Base-by-base conservation (phyloP, 768 basidiomycete genomes). In the Termitomyces sp. region DNA sequence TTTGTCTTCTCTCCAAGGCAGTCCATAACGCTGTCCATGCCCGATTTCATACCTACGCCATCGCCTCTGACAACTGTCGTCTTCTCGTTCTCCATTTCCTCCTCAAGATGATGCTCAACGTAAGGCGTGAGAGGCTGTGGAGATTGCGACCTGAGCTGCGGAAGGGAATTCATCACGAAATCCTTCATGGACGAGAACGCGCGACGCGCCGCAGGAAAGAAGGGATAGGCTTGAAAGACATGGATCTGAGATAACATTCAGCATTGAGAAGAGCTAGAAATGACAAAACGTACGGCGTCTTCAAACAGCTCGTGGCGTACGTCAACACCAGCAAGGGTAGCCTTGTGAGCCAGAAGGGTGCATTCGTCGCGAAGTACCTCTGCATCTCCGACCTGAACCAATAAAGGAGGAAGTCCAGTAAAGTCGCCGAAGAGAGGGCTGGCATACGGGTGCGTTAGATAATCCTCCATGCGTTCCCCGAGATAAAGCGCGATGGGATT, bases 291-390 rank as follows among this genome's bases (percentile, higher is more conserved):
- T 64, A 95, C 93, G 50, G 87, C 89, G 71, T 99, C 96, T 64
- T 95, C 88, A 64, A 91, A 97, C 40, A 91, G 70, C 67, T 98
- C 94, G 63, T 95, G 90, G 59, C 81, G 82, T 31, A 97, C 91
- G 53, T 87, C 76, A 38, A 96, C 92, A 2, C 94, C 95, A 0
- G 89, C 85, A 28, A 90, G 68, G 5, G 86, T 83, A 11, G 97
- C 97, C 68, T 99, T 99, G 72, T 96, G 91, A 1, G 95, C 94
- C 28, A 98, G 70, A 9, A 99, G 78, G 15, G 88, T 87, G 23
- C 92, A 87, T 68, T 98, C 96, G 64, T 99, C 96, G 28, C 94
- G 78, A n/a, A 99, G 77, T 0, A 97, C 93, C 67, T 99, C 96
- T 1, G 92, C 88, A 60, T 98, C 96, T 17, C 96, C 96, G 2